A percentile compares a stretch with the other conserved stretches of the same genome.
phyloP scores from a whole-genome alignment of 2,329 filamentous ascomycete species.

The Sclerotinia minor region DNA sequence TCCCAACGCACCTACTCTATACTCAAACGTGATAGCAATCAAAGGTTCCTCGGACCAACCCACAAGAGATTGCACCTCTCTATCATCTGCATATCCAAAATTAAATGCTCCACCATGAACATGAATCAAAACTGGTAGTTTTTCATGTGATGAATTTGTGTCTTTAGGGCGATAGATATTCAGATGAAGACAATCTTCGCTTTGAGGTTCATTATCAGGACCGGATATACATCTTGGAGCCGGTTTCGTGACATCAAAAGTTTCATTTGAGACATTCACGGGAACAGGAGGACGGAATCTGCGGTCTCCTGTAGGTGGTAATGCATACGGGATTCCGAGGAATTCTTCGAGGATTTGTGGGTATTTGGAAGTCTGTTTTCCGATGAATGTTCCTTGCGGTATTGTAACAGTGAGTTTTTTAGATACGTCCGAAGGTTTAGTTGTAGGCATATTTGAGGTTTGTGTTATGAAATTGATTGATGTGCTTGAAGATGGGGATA shows the following conservation, averaged over 20 bases:
- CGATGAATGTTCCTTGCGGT: constrained; percentile 37
- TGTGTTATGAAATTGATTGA: not conserved
- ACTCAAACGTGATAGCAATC: constrained; percentile 60
- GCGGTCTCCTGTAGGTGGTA: constrained; percentile 49
- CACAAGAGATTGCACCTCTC: constrained; percentile 57
- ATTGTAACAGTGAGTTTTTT: constrained; percentile 27
- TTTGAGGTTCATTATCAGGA: constrained; percentile 21
- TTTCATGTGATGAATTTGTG: constrained; percentile 32
- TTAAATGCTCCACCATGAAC: constrained; percentile 66
- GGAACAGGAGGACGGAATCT: constrained; percentile 46
- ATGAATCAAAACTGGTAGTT: constrained; percentile 57
- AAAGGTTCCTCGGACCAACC: constrained; percentile 54
- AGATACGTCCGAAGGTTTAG: not conserved
- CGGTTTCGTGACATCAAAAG: constrained; percentile 44
- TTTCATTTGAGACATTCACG: constrained; percentile 29
- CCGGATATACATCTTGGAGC: constrained; percentile 40
- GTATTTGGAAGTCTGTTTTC: constrained; percentile 29
- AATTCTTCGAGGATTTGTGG: constrained; percentile 45
- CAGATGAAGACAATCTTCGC: constrained; percentile 55
- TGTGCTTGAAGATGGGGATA: not conserved
- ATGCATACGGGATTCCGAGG: constrained; percentile 51
- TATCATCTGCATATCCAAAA: constrained; percentile 47
- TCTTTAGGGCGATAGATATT: constrained; percentile 49
- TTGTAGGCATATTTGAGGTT: not conserved
- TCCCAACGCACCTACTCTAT: constrained; percentile 65